Conservation (phyloP, 139 green algal species). For the Dunaliella primolecta region DNA sequence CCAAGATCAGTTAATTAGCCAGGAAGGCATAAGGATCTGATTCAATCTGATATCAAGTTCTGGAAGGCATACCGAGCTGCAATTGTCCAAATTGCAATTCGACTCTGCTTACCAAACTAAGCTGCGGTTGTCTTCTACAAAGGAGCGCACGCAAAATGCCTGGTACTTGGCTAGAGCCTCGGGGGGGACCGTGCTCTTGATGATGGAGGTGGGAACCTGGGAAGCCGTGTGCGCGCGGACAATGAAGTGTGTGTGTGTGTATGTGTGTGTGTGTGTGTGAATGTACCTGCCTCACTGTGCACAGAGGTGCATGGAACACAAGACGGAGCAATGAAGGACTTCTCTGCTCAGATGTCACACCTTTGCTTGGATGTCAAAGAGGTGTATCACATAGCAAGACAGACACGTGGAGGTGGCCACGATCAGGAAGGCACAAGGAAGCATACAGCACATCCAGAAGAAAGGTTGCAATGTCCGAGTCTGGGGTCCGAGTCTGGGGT, state of each 20-base stretch:
- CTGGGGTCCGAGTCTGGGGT: not conserved
- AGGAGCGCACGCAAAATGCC: conserved; percentile 62
- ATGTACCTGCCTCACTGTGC: no score
- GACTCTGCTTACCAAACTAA: conserved; percentile 90
- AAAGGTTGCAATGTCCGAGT: no score
- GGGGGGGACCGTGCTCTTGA: conserved; percentile 29
- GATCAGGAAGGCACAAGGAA: no score
- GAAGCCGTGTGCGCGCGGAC: not conserved
- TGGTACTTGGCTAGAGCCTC: conserved; percentile 51
- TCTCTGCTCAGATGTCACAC: not conserved
- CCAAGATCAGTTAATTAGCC: no score
- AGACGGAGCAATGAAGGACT: not conserved
- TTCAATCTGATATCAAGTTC: no score
- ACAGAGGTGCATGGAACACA: not conserved
- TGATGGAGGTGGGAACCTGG: conserved; percentile 46
- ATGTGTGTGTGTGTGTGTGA: conserved; percentile 9
- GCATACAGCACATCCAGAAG: no score
- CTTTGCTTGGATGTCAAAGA: no score
- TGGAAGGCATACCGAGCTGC: no score
- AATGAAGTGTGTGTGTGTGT: conserved; percentile 15
- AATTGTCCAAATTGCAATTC: no score
- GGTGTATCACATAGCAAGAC: no score
- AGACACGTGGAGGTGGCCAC: no score
- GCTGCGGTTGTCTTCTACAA: conserved; percentile 83
- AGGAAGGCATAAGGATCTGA: no score